A percentile compares a stretch with the other conserved stretches of the same genome.
phyloP scores from a whole-genome alignment of 495 filamentous ascomycete genomes.

The Astrothelium subdiscretum region DNA sequence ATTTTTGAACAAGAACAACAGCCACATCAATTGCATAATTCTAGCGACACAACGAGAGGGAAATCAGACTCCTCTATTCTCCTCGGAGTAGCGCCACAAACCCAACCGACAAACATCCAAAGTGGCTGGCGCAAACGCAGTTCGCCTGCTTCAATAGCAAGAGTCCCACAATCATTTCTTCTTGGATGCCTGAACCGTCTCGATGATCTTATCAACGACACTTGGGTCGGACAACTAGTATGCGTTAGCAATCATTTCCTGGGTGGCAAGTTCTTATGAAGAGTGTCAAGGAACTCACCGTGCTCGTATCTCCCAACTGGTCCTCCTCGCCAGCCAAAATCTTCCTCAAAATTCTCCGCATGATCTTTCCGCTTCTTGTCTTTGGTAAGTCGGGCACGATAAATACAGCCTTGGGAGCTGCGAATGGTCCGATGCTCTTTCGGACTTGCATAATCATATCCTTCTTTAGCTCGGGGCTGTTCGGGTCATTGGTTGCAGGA shows the following conservation, averaged over 20 bases:
- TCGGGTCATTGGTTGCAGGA: slow-evolving; percentile 49
- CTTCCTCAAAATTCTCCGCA: slow-evolving; percentile 95
- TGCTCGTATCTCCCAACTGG: slow-evolving; percentile 84
- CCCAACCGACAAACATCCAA: neutral
- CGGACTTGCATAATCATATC: slow-evolving; percentile 90
- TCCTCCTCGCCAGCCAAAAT: slow-evolving; percentile 95
- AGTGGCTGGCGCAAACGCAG: neutral
- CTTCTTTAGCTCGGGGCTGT: slow-evolving; percentile 67
- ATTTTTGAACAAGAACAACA: too few species aligned
- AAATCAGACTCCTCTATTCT: neutral
- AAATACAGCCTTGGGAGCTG: slow-evolving; percentile 86
- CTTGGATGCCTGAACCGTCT: slow-evolving; percentile 37
- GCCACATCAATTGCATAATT: too few species aligned
- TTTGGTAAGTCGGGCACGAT: slow-evolving; percentile 89
- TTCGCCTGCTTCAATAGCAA: neutral
- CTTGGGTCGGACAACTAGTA: slow-evolving; percentile 74
- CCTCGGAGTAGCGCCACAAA: neutral
- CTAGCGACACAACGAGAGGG: neutral
- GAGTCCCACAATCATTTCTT: neutral
- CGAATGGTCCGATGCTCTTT: slow-evolving; percentile 94
- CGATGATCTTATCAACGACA: slow-evolving; percentile 83
- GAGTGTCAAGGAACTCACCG: slow-evolving; percentile 45
- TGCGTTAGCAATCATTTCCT: slow-evolving; percentile 27
- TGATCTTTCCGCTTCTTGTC: slow-evolving; percentile 96
- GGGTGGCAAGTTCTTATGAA: neutral